phyloP scores from a whole-genome alignment of 2,329 filamentous ascomycete species.

The Phialophora tarda region DNA sequence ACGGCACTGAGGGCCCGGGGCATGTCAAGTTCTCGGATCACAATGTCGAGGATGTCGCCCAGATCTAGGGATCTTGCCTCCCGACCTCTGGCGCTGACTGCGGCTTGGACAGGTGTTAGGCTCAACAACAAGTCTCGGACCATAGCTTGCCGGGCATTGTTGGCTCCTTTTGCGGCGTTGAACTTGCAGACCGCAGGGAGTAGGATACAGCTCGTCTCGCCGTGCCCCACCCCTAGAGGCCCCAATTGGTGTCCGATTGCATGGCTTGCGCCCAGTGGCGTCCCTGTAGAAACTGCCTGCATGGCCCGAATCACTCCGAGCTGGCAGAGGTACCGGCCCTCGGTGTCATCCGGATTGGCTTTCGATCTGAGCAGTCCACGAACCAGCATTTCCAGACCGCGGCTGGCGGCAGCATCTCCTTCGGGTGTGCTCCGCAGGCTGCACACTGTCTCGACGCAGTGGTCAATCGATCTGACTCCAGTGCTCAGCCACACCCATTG shows the following conservation, averaged over 20 bases:
- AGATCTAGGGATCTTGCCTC: conserved; percentile 26
- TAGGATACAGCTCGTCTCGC: conserved; percentile 63
- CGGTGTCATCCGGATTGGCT: conserved; percentile 13
- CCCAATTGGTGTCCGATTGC: conserved; percentile 60
- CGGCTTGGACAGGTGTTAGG: not conserved
- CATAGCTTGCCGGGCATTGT: conserved; percentile 51
- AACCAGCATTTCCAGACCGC: conserved; percentile 39
- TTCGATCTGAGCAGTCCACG: conserved; percentile 37
- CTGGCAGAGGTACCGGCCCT: conserved; percentile 4
- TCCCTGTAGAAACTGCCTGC: conserved; percentile 41
- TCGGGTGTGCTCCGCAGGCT: conserved; percentile 24
- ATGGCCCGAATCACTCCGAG: conserved; percentile 33
- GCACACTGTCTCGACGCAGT: conserved; percentile 43
- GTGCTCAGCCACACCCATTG: conserved; percentile 41
- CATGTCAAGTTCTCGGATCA: conserved; percentile 30
- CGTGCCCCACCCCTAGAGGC: conserved; percentile 63
- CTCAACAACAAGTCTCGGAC: conserved; percentile 39
- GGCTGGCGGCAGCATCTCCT: conserved; percentile 35
- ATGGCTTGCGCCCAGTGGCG: conserved; percentile 55
- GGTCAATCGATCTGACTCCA: conserved; percentile 42
- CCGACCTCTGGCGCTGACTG: conserved; percentile 1
- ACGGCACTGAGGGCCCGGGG: conserved; percentile 30
- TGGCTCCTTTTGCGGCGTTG: conserved; percentile 51
- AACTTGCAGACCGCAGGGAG: conserved; percentile 62
- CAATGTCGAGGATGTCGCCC: conserved; percentile 27